Base-by-base conservation (phyloP, 1,139 yeast species). In the Scheffersomyces illinoinensis region DNA sequence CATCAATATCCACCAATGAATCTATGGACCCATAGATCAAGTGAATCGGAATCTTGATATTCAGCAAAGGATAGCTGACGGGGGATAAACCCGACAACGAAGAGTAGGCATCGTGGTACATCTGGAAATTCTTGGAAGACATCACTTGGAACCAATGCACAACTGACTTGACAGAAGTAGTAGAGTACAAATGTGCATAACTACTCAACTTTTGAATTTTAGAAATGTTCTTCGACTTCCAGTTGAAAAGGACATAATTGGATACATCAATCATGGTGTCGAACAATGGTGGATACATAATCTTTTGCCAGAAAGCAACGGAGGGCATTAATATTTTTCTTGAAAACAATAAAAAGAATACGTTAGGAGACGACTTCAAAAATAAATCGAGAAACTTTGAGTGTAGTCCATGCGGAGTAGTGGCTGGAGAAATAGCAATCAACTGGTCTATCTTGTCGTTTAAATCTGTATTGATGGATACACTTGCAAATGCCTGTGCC, bases 71-170 rank as follows among this genome's bases (percentile, higher is more conserved):
- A 63, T 85, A 83, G 54, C 76, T 71, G 26, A 78, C 70, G 1
- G 84, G 79, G 39, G 67, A 68, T 52, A 73, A 62, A 26, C 86
- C 85, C 47, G 81, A 73, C 21, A 83, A 74, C 43, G 74, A 64
- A 3, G 71, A 63, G 53, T 66, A 66, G 20, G 71, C 60, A 60
- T 91, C 97, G 67, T 89, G 93, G 73, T 87, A 93, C 97, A 93
- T 89, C 72, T 92, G 97, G 71, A 93, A 93, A 56, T 86, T 85
- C 52, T 86, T 86, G n/a, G 91, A 81, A 53, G 90, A 80, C 62
- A 93, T 90, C 58, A 93, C 92, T 74, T 93, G 98, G 71, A 93
- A 93, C 98, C 98, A 93, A 74, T 93, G 98, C 47, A 93, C 98
- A 54, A 92, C 95, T 24, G 91, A 86, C 73, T 93, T 93, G 53